Evolutionary conservation across 345 rosid species (phyloP).

Genomic region (Rhodamnia argentea): DNA sequence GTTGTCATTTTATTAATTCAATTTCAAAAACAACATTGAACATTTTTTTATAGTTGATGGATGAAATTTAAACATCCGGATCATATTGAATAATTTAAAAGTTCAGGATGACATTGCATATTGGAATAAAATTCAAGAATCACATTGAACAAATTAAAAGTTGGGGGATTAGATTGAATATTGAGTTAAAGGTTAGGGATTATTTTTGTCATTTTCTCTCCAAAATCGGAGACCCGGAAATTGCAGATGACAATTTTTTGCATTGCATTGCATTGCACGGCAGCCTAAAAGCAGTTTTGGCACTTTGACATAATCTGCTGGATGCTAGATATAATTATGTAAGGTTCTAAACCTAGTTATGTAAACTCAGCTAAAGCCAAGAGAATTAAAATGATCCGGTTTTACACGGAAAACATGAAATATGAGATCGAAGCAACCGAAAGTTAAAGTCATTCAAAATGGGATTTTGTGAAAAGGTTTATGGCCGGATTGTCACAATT

Average conservation of each 20-base stretch:
- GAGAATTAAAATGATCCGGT: neutral
- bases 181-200: rapidly evolving
- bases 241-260: neutral
- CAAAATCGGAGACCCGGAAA: neutral
- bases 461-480: too few species aligned
- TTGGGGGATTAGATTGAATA: rapidly evolving
- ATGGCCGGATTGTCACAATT: too few species aligned
- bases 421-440: neutral
- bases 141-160: too few species aligned
- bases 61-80: too few species aligned
- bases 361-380: neutral
- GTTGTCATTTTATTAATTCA: too few species aligned
- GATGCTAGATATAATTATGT: neutral
- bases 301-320: neutral
- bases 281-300: neutral
- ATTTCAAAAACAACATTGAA: rapidly evolving
- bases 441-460: neutral
- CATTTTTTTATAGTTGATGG: too few species aligned
- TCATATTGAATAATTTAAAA: too few species aligned
- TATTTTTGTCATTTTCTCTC: too few species aligned
- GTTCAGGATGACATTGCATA: too few species aligned
- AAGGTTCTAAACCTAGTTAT: neutral
- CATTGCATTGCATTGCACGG: neutral
- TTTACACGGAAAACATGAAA: neutral
- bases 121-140: too few species aligned